Evolutionary conservation across 306 rosid genomes (phyloP), one percentile per base, ranked within the genome.

Genomic region (Luffa acutangula): DNA sequence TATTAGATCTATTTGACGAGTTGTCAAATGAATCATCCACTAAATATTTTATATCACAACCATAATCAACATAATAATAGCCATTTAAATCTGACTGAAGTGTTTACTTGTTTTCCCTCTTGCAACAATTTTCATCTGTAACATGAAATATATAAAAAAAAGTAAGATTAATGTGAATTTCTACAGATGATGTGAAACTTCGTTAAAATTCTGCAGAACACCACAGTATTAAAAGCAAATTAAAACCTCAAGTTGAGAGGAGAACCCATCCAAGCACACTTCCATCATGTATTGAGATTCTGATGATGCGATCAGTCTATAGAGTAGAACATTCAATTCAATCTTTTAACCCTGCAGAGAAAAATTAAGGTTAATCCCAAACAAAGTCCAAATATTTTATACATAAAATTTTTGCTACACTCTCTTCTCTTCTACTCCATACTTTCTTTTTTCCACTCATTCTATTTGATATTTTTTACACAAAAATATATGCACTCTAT

Each of bases 241-340:
- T n/a, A n/a, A 59, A 71, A 89, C 97, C 96, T 92, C 87, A 85
- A 82, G 66, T 77, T 79, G 78, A 94, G 82, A 94, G 97, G 75
- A 94, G 83, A 87, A 94, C 82, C 98, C 97, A 92, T 74, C 98
- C 97, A 78, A 88, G 84, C 80, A 94, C 82, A 37, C 85, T 78
- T 37, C 98, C 97, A 84, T 90, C 89, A 18, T 25, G 31, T 25
- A 25, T 25, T 25, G 31, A 25, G 31, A 25, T 25, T 25, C 31
- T 25, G 31, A 25, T 25, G 31, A 25, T 25, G 31, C 31, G 31
- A 25, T 25, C 31, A 25, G 31, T 25, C 31, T 25, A 25, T 25
- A 25, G 31, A 25, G 31, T 25, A 25, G 31, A 25, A 25, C 31
- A 25, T 25, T 25, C 31, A 25, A 25, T 25, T 25, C 31, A 25